Conservation (phyloP, 345 rosid species). For the Eucalyptus microcorys region DNA sequence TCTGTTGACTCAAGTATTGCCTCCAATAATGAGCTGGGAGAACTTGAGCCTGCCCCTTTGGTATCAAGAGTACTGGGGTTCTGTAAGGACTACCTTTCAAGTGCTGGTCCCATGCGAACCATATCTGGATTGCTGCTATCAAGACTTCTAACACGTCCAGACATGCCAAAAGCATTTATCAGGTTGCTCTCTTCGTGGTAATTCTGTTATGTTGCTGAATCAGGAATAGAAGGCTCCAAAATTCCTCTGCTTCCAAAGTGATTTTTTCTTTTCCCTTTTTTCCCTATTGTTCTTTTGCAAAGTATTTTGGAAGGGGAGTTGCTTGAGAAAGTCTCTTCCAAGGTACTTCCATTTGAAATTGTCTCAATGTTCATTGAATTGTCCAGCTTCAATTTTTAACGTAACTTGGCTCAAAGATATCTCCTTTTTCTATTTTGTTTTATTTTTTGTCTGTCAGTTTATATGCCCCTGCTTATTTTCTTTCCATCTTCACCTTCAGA, state of each 20-base stretch:
- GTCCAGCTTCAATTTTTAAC: background rate
- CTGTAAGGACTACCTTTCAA: conserved; percentile 81
- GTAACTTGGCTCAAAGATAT: background rate
- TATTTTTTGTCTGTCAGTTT: background rate
- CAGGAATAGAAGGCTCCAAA: background rate
- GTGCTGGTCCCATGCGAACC: conserved; percentile 90
- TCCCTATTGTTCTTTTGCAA: background rate
- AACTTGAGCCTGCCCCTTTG: conserved; percentile 53
- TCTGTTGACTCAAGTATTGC: conserved; percentile 79
- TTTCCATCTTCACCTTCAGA: conserved; percentile 18
- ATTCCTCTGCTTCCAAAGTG: background rate
- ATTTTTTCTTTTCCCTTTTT: background rate
- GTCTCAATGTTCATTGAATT: background rate
- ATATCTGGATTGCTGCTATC: conserved; percentile 82
- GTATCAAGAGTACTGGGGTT: conserved; percentile 62
- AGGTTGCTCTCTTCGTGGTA: conserved; percentile 23
- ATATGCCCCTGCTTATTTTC: background rate
- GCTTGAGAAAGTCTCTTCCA: background rate
- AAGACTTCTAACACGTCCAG: conserved; percentile 83
- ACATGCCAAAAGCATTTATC: conserved; percentile 74
- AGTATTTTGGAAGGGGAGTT: background rate
- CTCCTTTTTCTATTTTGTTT: background rate
- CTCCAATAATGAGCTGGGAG: conserved; percentile 12
- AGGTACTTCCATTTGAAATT: background rate
- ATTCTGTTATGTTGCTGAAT: background rate